phyloP scores from a whole-genome alignment of 768 basidiomycete species.

The Neoboletus subvelutipes region DNA sequence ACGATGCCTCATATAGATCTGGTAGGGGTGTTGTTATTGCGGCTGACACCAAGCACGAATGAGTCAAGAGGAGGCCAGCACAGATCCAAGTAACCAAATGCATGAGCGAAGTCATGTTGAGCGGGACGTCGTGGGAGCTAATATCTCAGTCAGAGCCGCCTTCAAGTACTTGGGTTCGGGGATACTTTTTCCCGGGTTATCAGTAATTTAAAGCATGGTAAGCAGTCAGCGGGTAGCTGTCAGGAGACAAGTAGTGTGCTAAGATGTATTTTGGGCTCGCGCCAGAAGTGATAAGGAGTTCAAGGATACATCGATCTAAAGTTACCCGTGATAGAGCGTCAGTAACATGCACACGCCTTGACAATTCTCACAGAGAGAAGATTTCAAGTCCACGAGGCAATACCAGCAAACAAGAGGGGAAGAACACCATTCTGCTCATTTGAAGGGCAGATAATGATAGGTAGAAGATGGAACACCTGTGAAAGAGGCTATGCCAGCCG shows the following conservation, averaged over 20 bases:
- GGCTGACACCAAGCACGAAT: constrained; percentile 11
- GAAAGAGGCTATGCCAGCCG: neutral
- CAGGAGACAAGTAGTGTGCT: neutral
- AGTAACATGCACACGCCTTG: neutral
- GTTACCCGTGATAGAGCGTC: neutral
- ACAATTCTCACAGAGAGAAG: neutral
- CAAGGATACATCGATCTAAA: neutral
- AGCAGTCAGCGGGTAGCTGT: constrained; percentile 6
- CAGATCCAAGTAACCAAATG: constrained; percentile 9
- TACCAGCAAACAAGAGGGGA: neutral
- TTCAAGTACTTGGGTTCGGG: constrained; percentile 3
- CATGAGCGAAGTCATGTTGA: constrained; percentile 6
- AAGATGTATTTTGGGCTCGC: neutral
- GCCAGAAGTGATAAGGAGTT: neutral
- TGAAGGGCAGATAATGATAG: too few relatives aligned
- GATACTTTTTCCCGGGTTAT: constrained; percentile 8
- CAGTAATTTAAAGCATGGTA: constrained; percentile 3
- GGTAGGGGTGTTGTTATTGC: constrained; percentile 27
- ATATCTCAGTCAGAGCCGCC: neutral
- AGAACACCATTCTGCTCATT: neutral
- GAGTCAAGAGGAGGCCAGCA: constrained; percentile 2
- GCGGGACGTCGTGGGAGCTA: neutral
- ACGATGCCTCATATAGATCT: constrained; percentile 42
- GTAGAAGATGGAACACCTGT: neutral
- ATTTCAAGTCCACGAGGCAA: neutral